Conservation (phyloP, 2,329 filamentous ascomycete genomes). For the Botrytis hyacinthi region DNA sequence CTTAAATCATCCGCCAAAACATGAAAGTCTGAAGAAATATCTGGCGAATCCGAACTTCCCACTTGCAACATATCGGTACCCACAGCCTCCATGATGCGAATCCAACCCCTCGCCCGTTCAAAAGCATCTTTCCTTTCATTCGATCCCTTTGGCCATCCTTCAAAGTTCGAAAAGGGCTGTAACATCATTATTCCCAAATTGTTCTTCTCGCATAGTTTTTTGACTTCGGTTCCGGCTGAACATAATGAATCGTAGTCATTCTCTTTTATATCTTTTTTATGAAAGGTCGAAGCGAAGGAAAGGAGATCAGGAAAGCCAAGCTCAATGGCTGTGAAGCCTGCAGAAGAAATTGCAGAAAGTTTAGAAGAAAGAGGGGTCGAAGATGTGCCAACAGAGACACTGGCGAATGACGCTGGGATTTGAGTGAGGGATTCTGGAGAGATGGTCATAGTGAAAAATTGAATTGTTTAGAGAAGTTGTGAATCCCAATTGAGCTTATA, state of each 20-base stretch:
- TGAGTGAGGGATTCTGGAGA: constrained; percentile 25
- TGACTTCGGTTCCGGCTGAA: constrained; percentile 53
- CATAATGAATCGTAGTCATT: constrained; percentile 60
- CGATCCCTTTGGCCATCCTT: constrained; percentile 65
- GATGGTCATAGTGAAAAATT: constrained; percentile 6
- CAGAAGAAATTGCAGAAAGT: constrained; percentile 59
- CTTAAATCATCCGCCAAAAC: constrained; percentile 59
- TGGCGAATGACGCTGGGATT: constrained; percentile 53
- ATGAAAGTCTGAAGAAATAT: constrained; percentile 33
- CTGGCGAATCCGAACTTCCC: constrained; percentile 11
- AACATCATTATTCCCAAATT: constrained; percentile 65
- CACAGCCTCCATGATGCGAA: constrained; percentile 65
- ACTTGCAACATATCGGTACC: constrained; percentile 71
- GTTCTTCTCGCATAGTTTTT: constrained; percentile 52
- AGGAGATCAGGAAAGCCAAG: constrained; percentile 72
- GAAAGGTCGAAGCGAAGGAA: constrained; percentile 55
- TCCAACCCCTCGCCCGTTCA: constrained; percentile 62
- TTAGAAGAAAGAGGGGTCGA: constrained; percentile 57
- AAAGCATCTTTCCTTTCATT: constrained; percentile 61
- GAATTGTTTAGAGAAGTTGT: background rate
- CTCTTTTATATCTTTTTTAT: constrained; percentile 50
- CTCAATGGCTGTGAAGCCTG: constrained; percentile 68
- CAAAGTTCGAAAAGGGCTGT: constrained; percentile 74
- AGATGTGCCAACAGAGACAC: constrained; percentile 52
- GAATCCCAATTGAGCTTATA: background rate